Base-by-base conservation (phyloP, 495 filamentous ascomycete genomes). In the Talaromyces stipitatus region DNA sequence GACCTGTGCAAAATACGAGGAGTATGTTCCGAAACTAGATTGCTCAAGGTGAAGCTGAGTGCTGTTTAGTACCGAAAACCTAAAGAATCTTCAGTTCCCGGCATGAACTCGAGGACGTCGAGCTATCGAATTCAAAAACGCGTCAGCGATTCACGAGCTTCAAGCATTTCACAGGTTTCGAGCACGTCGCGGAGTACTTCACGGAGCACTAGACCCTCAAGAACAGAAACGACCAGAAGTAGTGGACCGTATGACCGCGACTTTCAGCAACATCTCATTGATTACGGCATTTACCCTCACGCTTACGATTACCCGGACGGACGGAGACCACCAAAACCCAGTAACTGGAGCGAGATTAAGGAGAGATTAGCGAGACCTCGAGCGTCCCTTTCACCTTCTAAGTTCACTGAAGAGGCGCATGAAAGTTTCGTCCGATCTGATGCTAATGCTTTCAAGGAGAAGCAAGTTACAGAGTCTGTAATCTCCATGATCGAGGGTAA, bases 401-500 rank as follows among this genome's bases (percentile, higher is more conserved):
- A 0, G 10, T 3, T 12, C 3, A 12, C 3, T 33, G 11, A 8
- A 14, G 11, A 33, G 30, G 9, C n/a, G 3, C n/a, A n/a, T n/a
- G n/a, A n/a, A n/a, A n/a, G n/a, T n/a, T n/a, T n/a, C n/a, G 10
- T 12, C 11, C 30, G 8, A 14, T 10, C 30, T 14, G 41, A 46
- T 4, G 41, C 16, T 18, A 4, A 6, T 41, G 36, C 16, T 3
- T 4, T 4, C 28, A 54, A 52, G 3, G 48, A 52, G 11, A 52
- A 27, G 2, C 16, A 11, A 6, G 54, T 56, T 18, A 56, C 33
- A 24, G 24, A 12, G 18, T 22, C 20, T 7, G 33, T 56, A 27
- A 28, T 46, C 23, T 69, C 74, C 9, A 58, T 66, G n/a, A 67
- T 76, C 45, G 60, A 63, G 61, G 72, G 71, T 55, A 60, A 59